These are phyloP conservation scores for Yarrowia hollandica DNA, from an alignment of 805 yeast genomes.

Conservation along the genomic window DNA sequence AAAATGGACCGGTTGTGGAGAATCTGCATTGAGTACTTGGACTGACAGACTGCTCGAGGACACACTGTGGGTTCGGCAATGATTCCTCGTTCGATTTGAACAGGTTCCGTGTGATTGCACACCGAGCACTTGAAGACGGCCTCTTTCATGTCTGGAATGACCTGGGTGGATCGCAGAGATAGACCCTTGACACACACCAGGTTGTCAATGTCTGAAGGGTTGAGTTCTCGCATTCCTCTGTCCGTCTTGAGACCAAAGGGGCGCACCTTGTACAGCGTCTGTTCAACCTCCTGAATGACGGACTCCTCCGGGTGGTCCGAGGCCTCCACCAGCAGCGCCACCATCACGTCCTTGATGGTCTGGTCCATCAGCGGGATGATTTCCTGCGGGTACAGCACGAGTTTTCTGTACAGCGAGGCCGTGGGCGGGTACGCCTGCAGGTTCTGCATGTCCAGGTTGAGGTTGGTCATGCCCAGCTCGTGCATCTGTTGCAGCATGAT, in stretches of 20 bases:
- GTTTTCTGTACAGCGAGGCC: constrained; percentile 76
- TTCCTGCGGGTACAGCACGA: constrained; percentile 93
- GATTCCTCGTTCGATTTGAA: constrained; percentile 91
- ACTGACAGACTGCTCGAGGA: constrained; percentile 84
- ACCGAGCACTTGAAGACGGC: constrained; percentile 95
- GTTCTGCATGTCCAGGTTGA: constrained; percentile 82
- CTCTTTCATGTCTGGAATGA: constrained; percentile 96
- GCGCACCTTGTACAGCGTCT: constrained; percentile 79
- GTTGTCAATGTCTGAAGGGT: constrained; percentile 93
- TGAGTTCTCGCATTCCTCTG: constrained; percentile 85
- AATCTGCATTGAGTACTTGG: constrained; percentile 81
- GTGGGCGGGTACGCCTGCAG: constrained; percentile 74
- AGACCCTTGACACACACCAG: constrained; percentile 88
- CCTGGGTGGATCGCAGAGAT: constrained; percentile 81
- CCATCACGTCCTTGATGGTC: constrained; percentile 84
- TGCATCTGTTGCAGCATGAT: constrained; percentile 72
- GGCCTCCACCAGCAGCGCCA: constrained; percentile 44
- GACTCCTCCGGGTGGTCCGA: constrained; percentile 33
- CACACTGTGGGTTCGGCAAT: constrained; percentile 91
- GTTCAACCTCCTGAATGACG: constrained; percentile 68
- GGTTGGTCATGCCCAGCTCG: constrained; percentile 72
- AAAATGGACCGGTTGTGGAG: constrained; percentile 90
- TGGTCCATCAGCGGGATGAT: constrained; percentile 98
- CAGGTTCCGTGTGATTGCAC: constrained; percentile 88
- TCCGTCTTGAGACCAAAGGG: constrained; percentile 75